Conservation (phyloP, 805 yeast genomes). For the Priceomyces medius region DNA sequence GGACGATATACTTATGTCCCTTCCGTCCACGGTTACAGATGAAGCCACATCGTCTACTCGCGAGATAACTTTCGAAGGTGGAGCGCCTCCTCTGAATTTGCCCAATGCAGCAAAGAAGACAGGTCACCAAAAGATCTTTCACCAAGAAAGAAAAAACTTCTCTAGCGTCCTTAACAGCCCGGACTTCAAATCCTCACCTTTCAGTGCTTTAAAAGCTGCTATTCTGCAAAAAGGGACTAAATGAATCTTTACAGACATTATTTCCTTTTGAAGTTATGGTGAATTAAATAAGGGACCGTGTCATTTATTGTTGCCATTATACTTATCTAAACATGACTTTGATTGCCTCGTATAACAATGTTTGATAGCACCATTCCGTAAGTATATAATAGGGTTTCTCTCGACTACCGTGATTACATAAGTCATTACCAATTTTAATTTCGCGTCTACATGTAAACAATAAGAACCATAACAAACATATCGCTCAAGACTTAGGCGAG, state of each 20-base stretch:
- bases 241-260: no score
- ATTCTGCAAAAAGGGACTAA: slow-evolving; percentile 24
- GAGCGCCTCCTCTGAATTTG: slow-evolving; percentile 28
- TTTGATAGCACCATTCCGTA: not conserved
- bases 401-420: not conserved
- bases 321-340: no score
- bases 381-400: not conserved
- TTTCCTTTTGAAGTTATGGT: no score
- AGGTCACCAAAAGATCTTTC: slow-evolving; percentile 50
- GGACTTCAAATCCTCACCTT: slow-evolving; percentile 59
- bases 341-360: not conserved
- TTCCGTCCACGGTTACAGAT: slow-evolving; percentile 36
- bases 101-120: slow-evolving; percentile 50
- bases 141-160: slow-evolving; percentile 58
- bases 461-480: not conserved
- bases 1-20: slow-evolving; percentile 57
- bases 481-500: not conserved
- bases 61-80: not conserved
- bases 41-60: slow-evolving; percentile 11
- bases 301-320: no score
- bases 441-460: slow-evolving; percentile 2
- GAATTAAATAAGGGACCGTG: no score
- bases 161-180: slow-evolving; percentile 54
- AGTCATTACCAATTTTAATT: not conserved
- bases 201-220: slow-evolving; percentile 63